A percentile compares a stretch with the other conserved stretches of the same genome.
Evolutionary conservation across 176 grass and related monocot species (phyloP).

Genomic region (Oryza glaberrima): DNA sequence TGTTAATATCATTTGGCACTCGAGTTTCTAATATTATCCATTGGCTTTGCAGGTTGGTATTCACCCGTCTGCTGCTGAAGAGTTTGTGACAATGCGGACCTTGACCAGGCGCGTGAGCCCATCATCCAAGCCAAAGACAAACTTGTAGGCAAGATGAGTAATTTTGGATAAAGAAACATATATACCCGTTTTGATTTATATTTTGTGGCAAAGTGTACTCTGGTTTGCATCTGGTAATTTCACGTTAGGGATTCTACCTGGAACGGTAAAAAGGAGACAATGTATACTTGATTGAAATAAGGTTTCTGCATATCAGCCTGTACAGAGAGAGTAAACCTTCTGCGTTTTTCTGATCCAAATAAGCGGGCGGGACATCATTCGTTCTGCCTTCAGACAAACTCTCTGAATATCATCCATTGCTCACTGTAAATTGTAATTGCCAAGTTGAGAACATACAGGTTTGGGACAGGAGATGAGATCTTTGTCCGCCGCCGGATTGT

Average conservation of each 20-base stretch:
- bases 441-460: background rate
- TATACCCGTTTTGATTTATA: background rate
- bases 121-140: slow-evolving; percentile 65
- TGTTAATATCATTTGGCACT: background rate
- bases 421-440: background rate
- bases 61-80: slow-evolving; percentile 90
- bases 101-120: slow-evolving; percentile 62
- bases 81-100: slow-evolving; percentile 90
- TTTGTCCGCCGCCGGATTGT: background rate
- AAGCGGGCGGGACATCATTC: background rate
- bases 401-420: background rate
- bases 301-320: background rate
- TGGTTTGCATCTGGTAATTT: background rate
- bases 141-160: slow-evolving; percentile 36
- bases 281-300: slow-evolving; percentile 39
- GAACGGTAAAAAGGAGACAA: background rate
- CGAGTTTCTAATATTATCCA: background rate
- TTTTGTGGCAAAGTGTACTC: background rate
- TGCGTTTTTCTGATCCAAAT: background rate
- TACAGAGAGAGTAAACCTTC: background rate
- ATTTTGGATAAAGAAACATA: background rate
- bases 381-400: background rate
- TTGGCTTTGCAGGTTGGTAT: slow-evolving; percentile 81
- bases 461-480: background rate
- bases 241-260: background rate